These are phyloP conservation scores for Xylariaceae sp. DNA, from an alignment of 2,329 filamentous ascomycete genomes.

Conservation along the genomic window DNA sequence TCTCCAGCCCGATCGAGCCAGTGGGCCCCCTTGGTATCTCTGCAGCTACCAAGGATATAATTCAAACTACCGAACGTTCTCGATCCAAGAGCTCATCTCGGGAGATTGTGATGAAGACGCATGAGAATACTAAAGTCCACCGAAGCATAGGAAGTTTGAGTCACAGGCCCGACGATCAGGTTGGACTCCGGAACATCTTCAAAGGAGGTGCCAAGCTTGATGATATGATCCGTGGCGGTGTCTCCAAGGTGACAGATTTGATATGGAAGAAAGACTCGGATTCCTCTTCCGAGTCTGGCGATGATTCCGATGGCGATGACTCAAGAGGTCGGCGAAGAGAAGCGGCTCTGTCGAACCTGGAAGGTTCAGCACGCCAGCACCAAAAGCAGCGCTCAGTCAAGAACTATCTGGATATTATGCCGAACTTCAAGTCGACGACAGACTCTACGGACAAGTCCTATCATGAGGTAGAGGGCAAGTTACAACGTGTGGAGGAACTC, in stretches of 20 bases:
- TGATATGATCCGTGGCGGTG: constrained; percentile 58
- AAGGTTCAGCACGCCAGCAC: constrained; percentile 30
- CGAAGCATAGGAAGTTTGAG: constrained; percentile 47
- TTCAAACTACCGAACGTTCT: constrained; percentile 27
- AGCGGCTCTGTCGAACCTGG: constrained; percentile 35
- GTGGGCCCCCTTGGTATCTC: constrained; percentile 25
- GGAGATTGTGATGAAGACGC: constrained; percentile 35
- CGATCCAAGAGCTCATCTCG: constrained; percentile 38
- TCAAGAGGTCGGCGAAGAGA: constrained; percentile 37
- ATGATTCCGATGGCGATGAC: constrained; percentile 46
- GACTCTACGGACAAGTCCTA: constrained; percentile 26
- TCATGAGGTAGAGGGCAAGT: constrained; percentile 30
- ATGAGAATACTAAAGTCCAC: constrained; percentile 45
- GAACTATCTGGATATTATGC: constrained; percentile 49
- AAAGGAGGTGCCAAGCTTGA: constrained; percentile 67
- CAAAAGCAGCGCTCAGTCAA: constrained; percentile 35
- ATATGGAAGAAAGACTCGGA: constrained; percentile 50
- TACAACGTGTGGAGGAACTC: constrained; percentile 43
- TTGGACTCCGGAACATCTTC: constrained; percentile 67
- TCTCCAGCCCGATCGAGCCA: constrained; percentile 29
- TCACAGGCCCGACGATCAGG: constrained; percentile 41
- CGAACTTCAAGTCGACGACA: constrained; percentile 41
- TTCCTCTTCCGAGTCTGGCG: constrained; percentile 39
- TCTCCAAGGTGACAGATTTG: constrained; percentile 53
- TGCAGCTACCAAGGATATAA: constrained; percentile 28